A percentile compares a stretch with the other conserved stretches of the same genome.
Evolutionary conservation across 73 alveolate genomes (phyloP).

Genomic region (Paramecium pentaurelia): DNA sequence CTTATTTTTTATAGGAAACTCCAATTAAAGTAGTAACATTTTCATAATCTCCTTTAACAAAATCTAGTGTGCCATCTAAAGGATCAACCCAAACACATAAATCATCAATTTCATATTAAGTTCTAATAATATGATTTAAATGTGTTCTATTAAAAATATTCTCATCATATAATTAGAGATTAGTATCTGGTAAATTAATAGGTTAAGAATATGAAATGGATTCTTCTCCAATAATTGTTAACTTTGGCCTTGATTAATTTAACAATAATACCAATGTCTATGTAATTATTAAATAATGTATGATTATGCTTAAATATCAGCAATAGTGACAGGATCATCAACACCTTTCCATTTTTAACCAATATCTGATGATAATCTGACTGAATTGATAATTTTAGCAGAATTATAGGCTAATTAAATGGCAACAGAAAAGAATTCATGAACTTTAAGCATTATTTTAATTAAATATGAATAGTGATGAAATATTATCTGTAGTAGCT

Average conservation of each 20-base stretch:
- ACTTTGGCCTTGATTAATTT: conserved; percentile 36
- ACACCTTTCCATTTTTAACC: conserved; percentile 47
- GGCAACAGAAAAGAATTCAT: conserved; percentile 53
- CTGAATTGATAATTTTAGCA: conserved; percentile 52
- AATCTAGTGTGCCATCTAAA: conserved; percentile 87
- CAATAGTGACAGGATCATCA: conserved; percentile 64
- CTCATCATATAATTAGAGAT: neutral
- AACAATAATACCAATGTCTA: neutral
- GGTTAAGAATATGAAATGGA: neutral
- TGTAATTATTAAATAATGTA: conserved; percentile 20
- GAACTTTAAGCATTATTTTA: conserved; percentile 30
- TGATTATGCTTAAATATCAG: conserved; percentile 58
- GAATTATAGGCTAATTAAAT: conserved; percentile 51
- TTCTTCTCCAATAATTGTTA: conserved; percentile 65
- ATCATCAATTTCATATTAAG: conserved; percentile 51
- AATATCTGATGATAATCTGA: neutral
- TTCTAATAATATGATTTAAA: neutral
- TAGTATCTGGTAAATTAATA: conserved; percentile 27
- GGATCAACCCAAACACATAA: conserved; percentile 92
- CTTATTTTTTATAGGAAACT: conserved; percentile 47
- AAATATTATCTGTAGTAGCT: conserved; percentile 71
- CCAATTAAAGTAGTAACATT: conserved; percentile 83
- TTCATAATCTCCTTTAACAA: conserved; percentile 74
- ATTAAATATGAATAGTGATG: conserved; percentile 64
- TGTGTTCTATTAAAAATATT: neutral